Evolutionary conservation across 768 basidiomycete genomes (phyloP), one percentile per base, ranked within the genome.

Genomic region (Pulveroboletus sp.): DNA sequence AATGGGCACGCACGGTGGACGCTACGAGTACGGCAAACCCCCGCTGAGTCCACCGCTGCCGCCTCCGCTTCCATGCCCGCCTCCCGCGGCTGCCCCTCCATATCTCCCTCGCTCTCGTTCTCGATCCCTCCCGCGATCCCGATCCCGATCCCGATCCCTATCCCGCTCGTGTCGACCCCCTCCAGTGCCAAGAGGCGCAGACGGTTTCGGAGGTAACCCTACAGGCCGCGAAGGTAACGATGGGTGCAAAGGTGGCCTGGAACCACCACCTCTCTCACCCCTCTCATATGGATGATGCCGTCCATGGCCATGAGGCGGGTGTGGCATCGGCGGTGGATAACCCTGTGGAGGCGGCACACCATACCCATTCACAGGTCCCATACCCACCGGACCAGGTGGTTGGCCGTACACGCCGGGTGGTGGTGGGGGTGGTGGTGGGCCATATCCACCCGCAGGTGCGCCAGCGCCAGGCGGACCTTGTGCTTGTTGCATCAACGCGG

Each of bases 21-120:
- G 20, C 39, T 58, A 68, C 42, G 67, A 67, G 24, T 68, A 68
- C 6, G 67, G 65, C n/a, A 66, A 49, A 13, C 55, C 64, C 7
- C 56, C 63, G 20, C 49, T 54, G 33, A 56, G 48, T 19, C 59
- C 50, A 16, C 52, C 55, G 20, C 42, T 40, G 2, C 44, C 43
- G 9, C 43, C 40, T 7, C 40, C 56, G 13, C 36, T 48, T 19
- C 24, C 45, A 14, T 45, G 35, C 13, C 46, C 52, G 5, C 43
- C 49, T n/a, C 43, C 56, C 10, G 41, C 25, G 12, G 33, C 16
- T 32, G 51, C 16, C 12, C 50, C 54, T 25, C 49, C 58, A 49
- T 53, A 41, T 32, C 55, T 50, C 9, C 61, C 58, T 23, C 57
- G 54, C 5, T 58, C 61, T 16, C 58, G 44, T 0, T 52, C 58